A percentile compares a stretch with the other conserved stretches of the same genome.
These are phyloP conservation scores for Atalantia buxifolia DNA, from an alignment of 345 rosid genomes.

Conservation along the genomic window DNA sequence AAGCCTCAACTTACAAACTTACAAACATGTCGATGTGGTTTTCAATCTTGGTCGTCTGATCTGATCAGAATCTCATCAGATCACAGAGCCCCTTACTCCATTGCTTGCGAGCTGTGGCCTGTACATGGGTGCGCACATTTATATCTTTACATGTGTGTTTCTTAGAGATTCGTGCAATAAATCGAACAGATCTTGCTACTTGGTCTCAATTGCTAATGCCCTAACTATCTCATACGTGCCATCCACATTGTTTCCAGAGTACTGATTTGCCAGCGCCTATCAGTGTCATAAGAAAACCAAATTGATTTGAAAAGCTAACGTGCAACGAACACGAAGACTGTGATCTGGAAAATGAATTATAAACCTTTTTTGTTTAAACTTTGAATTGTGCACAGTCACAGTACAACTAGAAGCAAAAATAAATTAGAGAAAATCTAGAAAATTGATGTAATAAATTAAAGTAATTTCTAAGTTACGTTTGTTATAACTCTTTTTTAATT, in stretches of 20 bases:
- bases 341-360: no score
- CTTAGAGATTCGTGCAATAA: not conserved
- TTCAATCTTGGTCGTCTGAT: not conserved
- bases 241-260: not conserved
- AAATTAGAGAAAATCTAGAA: no score
- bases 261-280: no score
- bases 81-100: not conserved
- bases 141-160: not conserved
- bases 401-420: no score
- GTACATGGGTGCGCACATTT: not conserved
- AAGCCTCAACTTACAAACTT: slow-evolving; percentile 1
- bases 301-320: no score
- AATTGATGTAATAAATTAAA: no score
- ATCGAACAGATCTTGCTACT: not conserved
- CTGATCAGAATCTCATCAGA: not conserved
- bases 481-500: no score
- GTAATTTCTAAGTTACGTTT: no score
- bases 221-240: not conserved
- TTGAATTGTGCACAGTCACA: no score
- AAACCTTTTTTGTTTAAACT: no score
- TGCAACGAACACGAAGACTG: not conserved
- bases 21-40: slow-evolving; percentile 6
- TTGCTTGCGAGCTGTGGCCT: not conserved
- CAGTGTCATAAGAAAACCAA: no score
- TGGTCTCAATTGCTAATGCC: no score